Percentiles rank a stretch among this genome's conserved stretches.
phyloP scores from a whole-genome alignment of 1,139 yeast species.

The Suhomyces chickasaworum region DNA sequence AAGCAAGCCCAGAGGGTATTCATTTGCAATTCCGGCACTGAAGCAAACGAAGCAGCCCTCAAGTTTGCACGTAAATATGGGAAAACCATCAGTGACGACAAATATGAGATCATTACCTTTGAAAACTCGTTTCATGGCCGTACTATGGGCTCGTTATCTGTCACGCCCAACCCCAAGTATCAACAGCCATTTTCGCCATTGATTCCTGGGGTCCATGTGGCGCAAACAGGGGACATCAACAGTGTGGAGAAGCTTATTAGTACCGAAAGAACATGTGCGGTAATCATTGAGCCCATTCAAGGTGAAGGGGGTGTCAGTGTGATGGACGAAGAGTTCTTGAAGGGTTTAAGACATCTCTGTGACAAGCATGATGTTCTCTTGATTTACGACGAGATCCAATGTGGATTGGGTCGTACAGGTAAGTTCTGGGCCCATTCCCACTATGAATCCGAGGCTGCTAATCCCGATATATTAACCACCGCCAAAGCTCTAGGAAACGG shows the following conservation, averaged over 20 bases:
- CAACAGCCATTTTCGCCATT: conserved; percentile 89
- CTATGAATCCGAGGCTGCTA: conserved; percentile 66
- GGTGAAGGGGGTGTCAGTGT: conserved; percentile 96
- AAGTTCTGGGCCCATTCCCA: conserved; percentile 88
- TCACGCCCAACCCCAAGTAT: conserved; percentile 89
- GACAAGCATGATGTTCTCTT: conserved; percentile 69
- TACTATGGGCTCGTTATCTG: conserved; percentile 88
- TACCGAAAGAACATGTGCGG: conserved; percentile 79
- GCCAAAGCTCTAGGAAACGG: conserved; percentile 98
- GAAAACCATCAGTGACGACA: conserved; percentile 52
- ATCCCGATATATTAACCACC: conserved; percentile 90
- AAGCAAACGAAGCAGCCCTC: conserved; percentile 96
- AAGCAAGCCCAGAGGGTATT: conserved; percentile 79
- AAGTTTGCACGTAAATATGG: conserved; percentile 93
- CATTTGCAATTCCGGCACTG: conserved; percentile 90
- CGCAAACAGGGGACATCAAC: conserved; percentile 59
- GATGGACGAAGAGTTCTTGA: conserved; percentile 62
- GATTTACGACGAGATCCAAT: conserved; percentile 94
- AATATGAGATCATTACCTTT: conserved; percentile 81
- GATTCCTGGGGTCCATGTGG: conserved; percentile 78
- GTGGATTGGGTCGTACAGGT: conserved; percentile 95
- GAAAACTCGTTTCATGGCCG: conserved; percentile 92
- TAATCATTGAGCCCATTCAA: conserved; percentile 93
- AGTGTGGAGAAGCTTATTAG: conserved; percentile 61
- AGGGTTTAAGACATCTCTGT: conserved; percentile 68